phyloP scores from a whole-genome alignment of 352 stramenopile species.

The Phytophthora citricola region DNA sequence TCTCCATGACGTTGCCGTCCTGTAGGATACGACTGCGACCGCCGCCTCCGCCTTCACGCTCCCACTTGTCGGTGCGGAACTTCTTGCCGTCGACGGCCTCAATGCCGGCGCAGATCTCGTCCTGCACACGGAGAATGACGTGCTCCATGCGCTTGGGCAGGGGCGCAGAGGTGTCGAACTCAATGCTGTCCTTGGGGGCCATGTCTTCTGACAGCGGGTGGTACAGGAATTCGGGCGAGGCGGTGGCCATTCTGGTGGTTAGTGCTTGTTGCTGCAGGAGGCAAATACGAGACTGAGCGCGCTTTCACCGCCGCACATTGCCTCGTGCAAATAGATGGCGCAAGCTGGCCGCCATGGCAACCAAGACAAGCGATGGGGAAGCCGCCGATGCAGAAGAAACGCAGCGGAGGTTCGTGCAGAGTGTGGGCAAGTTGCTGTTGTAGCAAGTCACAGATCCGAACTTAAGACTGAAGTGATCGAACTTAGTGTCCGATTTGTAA shows the following conservation, averaged over 20 bases:
- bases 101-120: constrained; percentile 86
- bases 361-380: constrained; percentile 21
- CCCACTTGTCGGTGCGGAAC: constrained; percentile 96
- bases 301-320: constrained; percentile 12
- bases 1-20: constrained; percentile 96
- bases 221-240: constrained; percentile 57
- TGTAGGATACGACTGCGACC: constrained; percentile 94
- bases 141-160: constrained; percentile 79
- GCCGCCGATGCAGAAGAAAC: constrained; percentile 27
- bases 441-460: constrained; percentile 32
- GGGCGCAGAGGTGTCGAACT: constrained; percentile 71
- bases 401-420: constrained; percentile 26
- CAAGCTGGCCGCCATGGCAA: not conserved
- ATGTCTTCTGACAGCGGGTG: constrained; percentile 61
- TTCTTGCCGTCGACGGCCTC: constrained; percentile 92
- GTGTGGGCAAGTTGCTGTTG: constrained; percentile 12
- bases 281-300: constrained; percentile 32
- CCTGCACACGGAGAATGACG: constrained; percentile 76
- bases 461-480: not conserved
- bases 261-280: constrained; percentile 9
- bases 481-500: not conserved
- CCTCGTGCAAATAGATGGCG: constrained; percentile 30
- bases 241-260: constrained; percentile 24
- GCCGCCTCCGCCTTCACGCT: constrained; percentile 91
- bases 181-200: constrained; percentile 61